Evolutionary conservation across 1,284 basidiomycete genomes (phyloP).

Genomic region (Ganoderma resinaceum): DNA sequence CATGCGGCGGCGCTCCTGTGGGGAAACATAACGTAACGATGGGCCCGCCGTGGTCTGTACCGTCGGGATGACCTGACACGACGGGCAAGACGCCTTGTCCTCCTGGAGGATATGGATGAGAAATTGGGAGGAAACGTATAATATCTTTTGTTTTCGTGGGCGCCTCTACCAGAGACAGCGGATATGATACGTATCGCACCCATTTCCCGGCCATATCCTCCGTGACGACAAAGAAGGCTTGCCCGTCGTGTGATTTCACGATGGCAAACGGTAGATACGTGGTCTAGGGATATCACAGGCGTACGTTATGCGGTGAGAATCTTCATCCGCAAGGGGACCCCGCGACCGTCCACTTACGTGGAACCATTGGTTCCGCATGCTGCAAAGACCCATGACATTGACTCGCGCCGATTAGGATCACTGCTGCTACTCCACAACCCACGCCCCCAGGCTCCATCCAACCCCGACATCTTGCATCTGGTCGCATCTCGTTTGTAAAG

Average conservation of each 20-base stretch:
- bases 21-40: slow-evolving; percentile 6
- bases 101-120: too few relatives aligned
- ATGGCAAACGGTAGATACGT: background rate
- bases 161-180: too few relatives aligned
- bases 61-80: background rate
- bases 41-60: background rate
- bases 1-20: slow-evolving; percentile 10
- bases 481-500: background rate
- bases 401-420: background rate
- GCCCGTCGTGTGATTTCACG: too few relatives aligned
- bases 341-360: background rate
- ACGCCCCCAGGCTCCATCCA: background rate
- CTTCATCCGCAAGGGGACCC: slow-evolving; percentile 2
- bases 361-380: slow-evolving; percentile 2
- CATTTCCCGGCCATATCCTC: too few relatives aligned
- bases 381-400: slow-evolving; percentile 1
- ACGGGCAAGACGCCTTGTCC: too few relatives aligned
- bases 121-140: too few relatives aligned
- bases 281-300: background rate
- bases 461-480: background rate
- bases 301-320: background rate
- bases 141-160: too few relatives aligned
- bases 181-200: too few relatives aligned
- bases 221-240: too few relatives aligned
- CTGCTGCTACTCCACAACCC: background rate